A percentile compares a stretch with the other conserved stretches of the same genome.
phyloP scores from a whole-genome alignment of 768 basidiomycete genomes.

The Amanita muscaria region DNA sequence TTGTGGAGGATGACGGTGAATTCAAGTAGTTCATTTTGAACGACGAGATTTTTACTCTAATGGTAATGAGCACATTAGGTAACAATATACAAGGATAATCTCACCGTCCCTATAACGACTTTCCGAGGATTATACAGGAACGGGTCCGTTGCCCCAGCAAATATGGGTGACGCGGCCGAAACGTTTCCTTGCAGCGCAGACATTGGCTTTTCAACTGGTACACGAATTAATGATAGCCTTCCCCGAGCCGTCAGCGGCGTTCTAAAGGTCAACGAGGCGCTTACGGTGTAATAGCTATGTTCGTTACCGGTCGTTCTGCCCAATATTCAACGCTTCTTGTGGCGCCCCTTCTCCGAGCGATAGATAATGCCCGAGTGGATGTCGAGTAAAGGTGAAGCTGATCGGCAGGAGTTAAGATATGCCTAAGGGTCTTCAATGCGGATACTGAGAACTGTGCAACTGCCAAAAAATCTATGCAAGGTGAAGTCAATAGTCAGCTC shows the following conservation, averaged over 20 bases:
- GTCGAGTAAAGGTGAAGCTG: slow-evolving; percentile 75
- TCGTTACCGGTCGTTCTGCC: slow-evolving; percentile 73
- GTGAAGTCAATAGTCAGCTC: slow-evolving; percentile 1
- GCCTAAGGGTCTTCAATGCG: slow-evolving; percentile 65
- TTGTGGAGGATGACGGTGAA: slow-evolving; percentile 82
- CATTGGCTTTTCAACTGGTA: slow-evolving; percentile 65
- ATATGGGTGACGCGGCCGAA: slow-evolving; percentile 36
- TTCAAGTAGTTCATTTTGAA: slow-evolving; percentile 78
- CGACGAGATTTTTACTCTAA: slow-evolving; percentile 56
- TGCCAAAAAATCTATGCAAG: slow-evolving; percentile 60
- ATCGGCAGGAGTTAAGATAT: slow-evolving; percentile 62
- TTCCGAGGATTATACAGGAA: slow-evolving; percentile 91
- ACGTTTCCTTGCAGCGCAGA: slow-evolving; percentile 38
- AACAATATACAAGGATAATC: slow-evolving; percentile 33
- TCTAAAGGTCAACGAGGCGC: background rate
- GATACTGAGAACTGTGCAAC: slow-evolving; percentile 90
- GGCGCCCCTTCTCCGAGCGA: slow-evolving; percentile 72
- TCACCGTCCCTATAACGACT: slow-evolving; percentile 32
- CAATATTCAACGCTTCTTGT: slow-evolving; percentile 71
- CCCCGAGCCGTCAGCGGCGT: background rate
- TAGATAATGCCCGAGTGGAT: slow-evolving; percentile 61
- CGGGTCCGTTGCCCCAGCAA: slow-evolving; percentile 59
- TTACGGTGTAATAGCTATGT: slow-evolving; percentile 71
- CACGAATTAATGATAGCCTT: slow-evolving; percentile 63
- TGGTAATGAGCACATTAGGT: background rate